Evolutionary conservation across 305 asterid genomes (phyloP), one percentile per base, ranked within the genome.

Genomic region (Fraxinus sp.): DNA sequence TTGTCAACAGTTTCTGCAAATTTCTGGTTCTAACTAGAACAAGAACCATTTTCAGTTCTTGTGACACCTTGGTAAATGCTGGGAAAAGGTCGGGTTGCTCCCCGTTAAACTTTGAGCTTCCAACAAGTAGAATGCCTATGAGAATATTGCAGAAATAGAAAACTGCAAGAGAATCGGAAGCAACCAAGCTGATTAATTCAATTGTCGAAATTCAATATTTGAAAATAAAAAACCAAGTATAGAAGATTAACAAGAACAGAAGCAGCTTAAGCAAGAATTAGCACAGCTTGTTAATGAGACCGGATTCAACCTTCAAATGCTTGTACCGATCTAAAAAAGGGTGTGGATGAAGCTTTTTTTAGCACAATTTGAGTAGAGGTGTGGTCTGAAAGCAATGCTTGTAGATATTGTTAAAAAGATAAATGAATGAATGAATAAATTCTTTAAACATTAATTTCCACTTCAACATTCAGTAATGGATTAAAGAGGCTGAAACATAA

Each of bases 101-200:
- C 46, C 84, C 76, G 4, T 79, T 78, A 11, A 72, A 44, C 18
- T 83, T 32, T 37, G 11, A 37, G 44, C 44, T 37, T 6, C 44
- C 44, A 37, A 37, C 44, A 8, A 1, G 44, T 37, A 37, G 44
- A 6, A 37, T 37, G 10, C 9, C 44, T 7, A 36, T 37, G 10
- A 7, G 41, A 7, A 37, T 37, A 37, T 5, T 37, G 2, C 44
- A 37, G 44, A 37, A 37, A 37, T 1, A 33, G 36, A 33, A 33
- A 33, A 33, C 36, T 4, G 6, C 36, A 33, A 33, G 36, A 33
- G 36, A 33, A 33, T 33, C 1, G 36, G 7, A 33, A 76, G 92
- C 86, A 73, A 89, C 89, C 26, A 88, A 22, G 74, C 75, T 75
- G 87, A 94, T 83, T 86, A 87, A 74, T 77, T 91, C 93, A 52